Conservation (phyloP, 1,139 yeast species). For the Suhomyces kunorum region DNA sequence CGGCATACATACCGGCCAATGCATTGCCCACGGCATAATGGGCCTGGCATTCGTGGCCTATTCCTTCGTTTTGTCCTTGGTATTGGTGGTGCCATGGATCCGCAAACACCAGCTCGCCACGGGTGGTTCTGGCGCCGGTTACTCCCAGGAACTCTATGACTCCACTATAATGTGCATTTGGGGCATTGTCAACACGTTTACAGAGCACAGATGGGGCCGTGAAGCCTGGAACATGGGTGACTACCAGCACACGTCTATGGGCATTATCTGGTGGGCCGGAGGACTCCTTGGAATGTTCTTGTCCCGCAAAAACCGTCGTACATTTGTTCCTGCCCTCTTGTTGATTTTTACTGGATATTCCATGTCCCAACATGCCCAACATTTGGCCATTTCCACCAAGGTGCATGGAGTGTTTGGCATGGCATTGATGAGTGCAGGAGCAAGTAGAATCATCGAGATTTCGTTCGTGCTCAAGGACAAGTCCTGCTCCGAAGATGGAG, state of each 20-base stretch:
- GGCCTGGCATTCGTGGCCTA: constrained; percentile 83
- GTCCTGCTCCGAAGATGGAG: constrained; percentile 46
- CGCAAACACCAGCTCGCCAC: constrained; percentile 36
- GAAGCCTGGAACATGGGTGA: constrained; percentile 90
- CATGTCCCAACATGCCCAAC: constrained; percentile 87
- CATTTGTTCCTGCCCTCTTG: constrained; percentile 77
- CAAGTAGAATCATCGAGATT: constrained; percentile 72
- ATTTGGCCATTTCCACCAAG: constrained; percentile 71
- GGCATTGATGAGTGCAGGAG: constrained; percentile 77
- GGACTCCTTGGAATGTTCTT: constrained; percentile 82
- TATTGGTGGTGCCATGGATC: constrained; percentile 71
- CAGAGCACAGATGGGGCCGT: constrained; percentile 92
- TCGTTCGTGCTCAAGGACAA: constrained; percentile 64
- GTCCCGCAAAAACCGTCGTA: constrained; percentile 64
- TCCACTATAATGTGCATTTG: constrained; percentile 76
- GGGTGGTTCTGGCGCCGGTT: constrained; percentile 27
- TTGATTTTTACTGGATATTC: constrained; percentile 90
- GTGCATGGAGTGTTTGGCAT: constrained; percentile 86
- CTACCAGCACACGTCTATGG: constrained; percentile 94
- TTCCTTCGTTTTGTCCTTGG: constrained; percentile 67
- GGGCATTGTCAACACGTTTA: constrained; percentile 93
- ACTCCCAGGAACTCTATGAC: constrained; percentile 85
- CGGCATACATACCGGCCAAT: constrained; percentile 79
- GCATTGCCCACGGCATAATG: constrained; percentile 96
- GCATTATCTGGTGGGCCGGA: constrained; percentile 94